phyloP scores from a whole-genome alignment of 2,329 filamentous ascomycete species.

The Escovopsis weberi region DNA sequence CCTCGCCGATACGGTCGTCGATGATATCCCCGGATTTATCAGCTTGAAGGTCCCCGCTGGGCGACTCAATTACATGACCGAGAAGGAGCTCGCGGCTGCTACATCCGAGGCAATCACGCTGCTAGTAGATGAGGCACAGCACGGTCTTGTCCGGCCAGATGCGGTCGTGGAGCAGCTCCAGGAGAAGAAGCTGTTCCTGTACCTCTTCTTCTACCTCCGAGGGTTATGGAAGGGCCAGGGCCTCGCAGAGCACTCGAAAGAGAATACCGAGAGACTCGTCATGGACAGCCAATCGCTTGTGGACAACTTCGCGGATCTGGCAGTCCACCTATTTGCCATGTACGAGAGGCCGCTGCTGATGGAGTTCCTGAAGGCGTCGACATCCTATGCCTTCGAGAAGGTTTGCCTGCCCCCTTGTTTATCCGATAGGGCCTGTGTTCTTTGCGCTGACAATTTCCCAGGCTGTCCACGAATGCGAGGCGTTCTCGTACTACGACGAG shows the following conservation, averaged over 20 bases:
- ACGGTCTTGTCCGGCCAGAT: constrained; percentile 67
- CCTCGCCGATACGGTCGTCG: constrained; percentile 74
- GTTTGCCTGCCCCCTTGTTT: constrained; percentile 15
- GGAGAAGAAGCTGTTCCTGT: constrained; percentile 50
- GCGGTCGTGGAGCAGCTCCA: constrained; percentile 68
- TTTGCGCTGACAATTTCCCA: constrained; percentile 10
- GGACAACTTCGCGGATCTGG: constrained; percentile 75
- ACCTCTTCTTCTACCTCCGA: constrained; percentile 84
- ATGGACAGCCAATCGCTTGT: constrained; percentile 54
- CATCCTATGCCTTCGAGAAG: constrained; percentile 77
- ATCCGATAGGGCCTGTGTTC: not conserved
- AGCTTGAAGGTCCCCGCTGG: constrained; percentile 68
- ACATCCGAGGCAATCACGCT: constrained; percentile 74
- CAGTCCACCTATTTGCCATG: constrained; percentile 71
- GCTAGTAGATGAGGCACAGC: constrained; percentile 80
- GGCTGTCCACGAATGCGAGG: constrained; percentile 67
- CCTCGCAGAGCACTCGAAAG: constrained; percentile 37
- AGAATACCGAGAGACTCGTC: constrained; percentile 41
- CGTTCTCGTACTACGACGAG: constrained; percentile 69
- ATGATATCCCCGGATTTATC: constrained; percentile 83
- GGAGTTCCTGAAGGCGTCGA: constrained; percentile 73
- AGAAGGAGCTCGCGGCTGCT: constrained; percentile 59
- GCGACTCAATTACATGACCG: constrained; percentile 48
- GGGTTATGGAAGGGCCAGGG: constrained; percentile 70
- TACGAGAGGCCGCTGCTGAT: constrained; percentile 72